Conservation (phyloP, 768 basidiomycete species). For the Leccinum rimulosum region DNA sequence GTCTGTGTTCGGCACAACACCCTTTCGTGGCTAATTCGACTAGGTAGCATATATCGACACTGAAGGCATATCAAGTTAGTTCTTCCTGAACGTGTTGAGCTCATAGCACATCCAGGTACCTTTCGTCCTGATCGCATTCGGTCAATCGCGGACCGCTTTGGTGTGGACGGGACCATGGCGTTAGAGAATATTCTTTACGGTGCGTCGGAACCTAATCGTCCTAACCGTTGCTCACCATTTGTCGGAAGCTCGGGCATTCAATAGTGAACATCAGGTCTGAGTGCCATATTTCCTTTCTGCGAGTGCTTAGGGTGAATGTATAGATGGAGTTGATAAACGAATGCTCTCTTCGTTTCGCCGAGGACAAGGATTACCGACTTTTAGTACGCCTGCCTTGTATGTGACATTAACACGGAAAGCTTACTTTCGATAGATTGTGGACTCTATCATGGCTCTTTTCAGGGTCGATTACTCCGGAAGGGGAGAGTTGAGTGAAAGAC, state of each 20-base stretch:
- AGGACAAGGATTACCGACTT: conserved; percentile 81
- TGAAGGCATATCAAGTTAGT: conserved; percentile 48
- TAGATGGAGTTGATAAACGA: conserved; percentile 93
- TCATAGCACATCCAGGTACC: conserved; percentile 54
- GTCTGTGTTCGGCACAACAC: conserved; percentile 1
- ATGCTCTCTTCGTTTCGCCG: conserved; percentile 83
- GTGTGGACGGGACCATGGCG: conserved; percentile 85
- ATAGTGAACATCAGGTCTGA: conserved; percentile 85
- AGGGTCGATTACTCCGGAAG: conserved; percentile 91
- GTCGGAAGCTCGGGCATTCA: conserved; percentile 74
- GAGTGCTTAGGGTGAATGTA: conserved; percentile 5
- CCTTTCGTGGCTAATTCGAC: neutral
- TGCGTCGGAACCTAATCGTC: conserved; percentile 22
- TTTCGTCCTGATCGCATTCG: conserved; percentile 93
- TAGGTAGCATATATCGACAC: conserved; percentile 93
- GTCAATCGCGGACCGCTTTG: conserved; percentile 89
- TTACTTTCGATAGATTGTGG: conserved; percentile 65
- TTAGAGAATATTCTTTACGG: conserved; percentile 93
- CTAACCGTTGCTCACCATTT: conserved; percentile 7
- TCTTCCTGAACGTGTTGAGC: conserved; percentile 13
- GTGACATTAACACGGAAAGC: neutral
- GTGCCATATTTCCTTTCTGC: neutral
- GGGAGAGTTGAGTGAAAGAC: conserved; percentile 91
- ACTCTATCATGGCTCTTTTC: conserved; percentile 97
- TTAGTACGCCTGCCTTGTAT: conserved; percentile 41